Percentiles rank a stretch among this genome's conserved stretches.
Conservation (phyloP, 1,284 basidiomycete species). For the Ganoderma sinense region DNA sequence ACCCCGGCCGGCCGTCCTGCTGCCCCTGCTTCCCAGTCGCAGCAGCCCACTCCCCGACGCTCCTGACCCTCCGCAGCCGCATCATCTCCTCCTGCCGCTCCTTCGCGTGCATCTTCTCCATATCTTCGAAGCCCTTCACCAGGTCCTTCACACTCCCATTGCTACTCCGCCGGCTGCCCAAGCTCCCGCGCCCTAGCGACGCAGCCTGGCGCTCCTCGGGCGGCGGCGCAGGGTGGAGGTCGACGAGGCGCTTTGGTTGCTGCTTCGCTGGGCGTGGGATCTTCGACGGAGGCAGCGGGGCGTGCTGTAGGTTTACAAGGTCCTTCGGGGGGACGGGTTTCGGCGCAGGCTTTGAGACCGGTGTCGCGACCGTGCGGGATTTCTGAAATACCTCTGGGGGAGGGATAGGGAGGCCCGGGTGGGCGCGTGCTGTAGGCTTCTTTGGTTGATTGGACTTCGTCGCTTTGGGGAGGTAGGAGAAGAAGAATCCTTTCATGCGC, state of each 20-base stretch:
- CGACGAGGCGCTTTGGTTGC: slow-evolving; percentile 58
- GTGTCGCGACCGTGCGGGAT: slow-evolving; percentile 64
- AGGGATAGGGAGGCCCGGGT: slow-evolving; percentile 56
- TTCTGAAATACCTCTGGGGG: slow-evolving; percentile 58
- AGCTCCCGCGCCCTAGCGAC: slow-evolving; percentile 20
- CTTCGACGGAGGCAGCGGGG: slow-evolving; percentile 51
- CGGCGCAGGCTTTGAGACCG: slow-evolving; percentile 55
- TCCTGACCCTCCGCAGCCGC: slow-evolving; percentile 36
- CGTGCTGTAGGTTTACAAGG: slow-evolving; percentile 63
- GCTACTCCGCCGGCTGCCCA: slow-evolving; percentile 58
- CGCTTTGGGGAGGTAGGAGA: slow-evolving; percentile 65
- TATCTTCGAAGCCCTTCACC: slow-evolving; percentile 66
- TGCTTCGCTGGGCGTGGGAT: slow-evolving; percentile 47
- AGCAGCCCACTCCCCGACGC: slow-evolving; percentile 35
- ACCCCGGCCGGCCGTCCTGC: slow-evolving; percentile 28
- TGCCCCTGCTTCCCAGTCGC: slow-evolving; percentile 10
- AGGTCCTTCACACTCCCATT: slow-evolving; percentile 74
- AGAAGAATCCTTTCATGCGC: slow-evolving; percentile 58
- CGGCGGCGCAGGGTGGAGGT: slow-evolving; percentile 59
- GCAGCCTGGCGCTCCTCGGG: slow-evolving; percentile 35
- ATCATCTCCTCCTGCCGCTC: slow-evolving; percentile 33
- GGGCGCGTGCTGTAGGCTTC: slow-evolving; percentile 26
- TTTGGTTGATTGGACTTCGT: slow-evolving; percentile 41
- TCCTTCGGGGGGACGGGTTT: slow-evolving; percentile 64
- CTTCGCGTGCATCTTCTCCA: slow-evolving; percentile 43